Percentiles rank a stretch among this genome's conserved stretches.
Evolutionary conservation across 1,139 yeast species (phyloP).

Genomic region (Taphrina sp.): DNA sequence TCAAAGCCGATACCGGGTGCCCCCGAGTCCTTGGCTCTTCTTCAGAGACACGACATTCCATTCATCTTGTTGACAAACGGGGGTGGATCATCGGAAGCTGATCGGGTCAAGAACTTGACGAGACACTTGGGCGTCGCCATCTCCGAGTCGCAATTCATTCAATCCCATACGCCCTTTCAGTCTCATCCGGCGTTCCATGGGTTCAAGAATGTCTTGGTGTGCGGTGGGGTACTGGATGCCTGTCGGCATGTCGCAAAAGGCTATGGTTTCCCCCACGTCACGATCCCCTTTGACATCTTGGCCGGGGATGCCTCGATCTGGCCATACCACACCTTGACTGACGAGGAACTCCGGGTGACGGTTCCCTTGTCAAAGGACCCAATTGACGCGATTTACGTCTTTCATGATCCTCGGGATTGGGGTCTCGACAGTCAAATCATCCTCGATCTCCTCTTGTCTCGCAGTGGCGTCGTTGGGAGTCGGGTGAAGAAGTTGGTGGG

Average conservation of each 20-base stretch:
- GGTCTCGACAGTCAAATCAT: conserved; percentile 85
- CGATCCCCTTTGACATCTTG: conserved; percentile 73
- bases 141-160: conserved; percentile 74
- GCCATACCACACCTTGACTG: conserved; percentile 65
- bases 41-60: conserved; percentile 78
- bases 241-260: conserved; percentile 37
- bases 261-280: conserved; percentile 71
- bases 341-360: conserved; percentile 53
- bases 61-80: conserved; percentile 85
- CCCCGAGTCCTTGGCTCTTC: conserved; percentile 62
- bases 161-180: conserved; percentile 87
- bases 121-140: conserved; percentile 59
- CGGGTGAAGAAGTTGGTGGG: conserved; percentile 45
- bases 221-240: conserved; percentile 66
- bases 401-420: conserved; percentile 90
- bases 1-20: conserved; percentile 79
- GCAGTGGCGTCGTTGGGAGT: conserved; percentile 79
- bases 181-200: conserved; percentile 61
- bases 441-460: conserved; percentile 67
- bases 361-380: conserved; percentile 45
- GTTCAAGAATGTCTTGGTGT: conserved; percentile 65
- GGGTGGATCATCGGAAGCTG: conserved; percentile 77
- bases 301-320: conserved; percentile 58
- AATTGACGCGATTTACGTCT: conserved; percentile 77
- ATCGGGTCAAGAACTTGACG: conserved; percentile 66